Base-by-base conservation (phyloP, 108 stramenopile genomes). In the Nitzschia palea region DNA sequence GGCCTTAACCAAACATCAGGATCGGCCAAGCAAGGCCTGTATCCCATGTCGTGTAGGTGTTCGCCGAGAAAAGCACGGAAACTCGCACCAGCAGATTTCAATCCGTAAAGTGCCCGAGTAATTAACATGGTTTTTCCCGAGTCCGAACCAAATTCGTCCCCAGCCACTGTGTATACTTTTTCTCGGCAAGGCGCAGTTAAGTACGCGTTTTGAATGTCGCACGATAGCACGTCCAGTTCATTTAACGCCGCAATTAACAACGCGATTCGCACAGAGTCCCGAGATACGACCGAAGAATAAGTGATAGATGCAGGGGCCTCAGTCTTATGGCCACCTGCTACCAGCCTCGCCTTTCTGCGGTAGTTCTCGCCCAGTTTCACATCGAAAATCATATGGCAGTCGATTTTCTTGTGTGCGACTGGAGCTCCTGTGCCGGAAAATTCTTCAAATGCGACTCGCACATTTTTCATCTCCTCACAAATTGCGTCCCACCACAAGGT, bases 201-300 rank as follows among this genome's bases (percentile, higher is more conserved):
- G 59, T 78, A 81, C 0, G 72, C 76, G 48, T 70, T 80, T 34
- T 37, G 34, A 17, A 70, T 55, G 30, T 72, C 75, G 6, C 40
- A 23, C 0, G 35, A n/a, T 22, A 45, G 60, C 1, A 79, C 59
- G 1, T 79, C 52, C 34, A 82, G 37, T 10, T 62, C 65, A 55
- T 77, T 77, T 1, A 83, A 43, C 12, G 74, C 77, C 1, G 83
- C 77, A 9, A 80, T 12, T 6, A n/a, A 37, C 14, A 83, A 37
- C 9, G 70, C 57, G 27, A 86, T 78, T n/a, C 77, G 36, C 2
- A 82, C 81, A 6, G 65, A 78, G 26, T 83, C 82, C 15, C 76
- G n/a, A 10, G 80, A 74, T 25, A 77, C 68, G 1, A 80, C 79
- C 23, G 60, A 50, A 6, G 69, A 43, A 33, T 80, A 84, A 10